Evolutionary conservation across 805 yeast genomes (phyloP), one percentile per base, ranked within the genome.

Genomic region (Kregervanrija pseudodelftensis): DNA sequence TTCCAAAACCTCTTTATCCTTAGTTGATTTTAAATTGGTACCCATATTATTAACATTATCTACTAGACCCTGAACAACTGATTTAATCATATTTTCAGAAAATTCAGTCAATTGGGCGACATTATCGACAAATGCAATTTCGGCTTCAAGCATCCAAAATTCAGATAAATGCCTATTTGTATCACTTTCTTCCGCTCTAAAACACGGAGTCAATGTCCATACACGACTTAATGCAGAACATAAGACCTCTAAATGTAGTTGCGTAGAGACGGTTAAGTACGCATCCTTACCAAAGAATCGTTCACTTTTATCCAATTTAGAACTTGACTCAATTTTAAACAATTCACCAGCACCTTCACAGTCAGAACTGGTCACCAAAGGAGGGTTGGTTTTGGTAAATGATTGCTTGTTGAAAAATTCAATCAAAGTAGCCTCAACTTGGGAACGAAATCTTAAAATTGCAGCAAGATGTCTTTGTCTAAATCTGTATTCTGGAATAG

Each of bases 271-370:
- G 0, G 98, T 85, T 45, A 93, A 66, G 52, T 73, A 87, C 0
- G 91, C 75, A 3, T 74, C 70, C 46, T 76, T 75, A 1, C 82
- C 87, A 56, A 85, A 86, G 55, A 85, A 87, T 46, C 15, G 49
- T 50, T 48, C 65, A 44, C 41, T 42, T 38, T 46, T 49, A 2
- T 11, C 37, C 11, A 47, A 44, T 28, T 59, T 49, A 15, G 63
- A 51, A 5, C 56, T 59, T 1, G 74, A 51, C 40, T 65, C 69
- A 10, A 90, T 65, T 39, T 65, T 67, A 52, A 93, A 93, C 49
- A 85, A 76, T 59, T 93, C 98, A 4, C 98, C 98, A 3, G 95
- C 97, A 13, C 99, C 98, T 66, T 93, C 99, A 60, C 98, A 91
- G 61, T 93, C 99, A 1, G 95, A 79, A 10, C 86, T 71, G 0